A percentile compares a stretch with the other conserved stretches of the same genome.
Conservation (phyloP, 2,329 filamentous ascomycete species). For the Trichoderma harzianum region DNA sequence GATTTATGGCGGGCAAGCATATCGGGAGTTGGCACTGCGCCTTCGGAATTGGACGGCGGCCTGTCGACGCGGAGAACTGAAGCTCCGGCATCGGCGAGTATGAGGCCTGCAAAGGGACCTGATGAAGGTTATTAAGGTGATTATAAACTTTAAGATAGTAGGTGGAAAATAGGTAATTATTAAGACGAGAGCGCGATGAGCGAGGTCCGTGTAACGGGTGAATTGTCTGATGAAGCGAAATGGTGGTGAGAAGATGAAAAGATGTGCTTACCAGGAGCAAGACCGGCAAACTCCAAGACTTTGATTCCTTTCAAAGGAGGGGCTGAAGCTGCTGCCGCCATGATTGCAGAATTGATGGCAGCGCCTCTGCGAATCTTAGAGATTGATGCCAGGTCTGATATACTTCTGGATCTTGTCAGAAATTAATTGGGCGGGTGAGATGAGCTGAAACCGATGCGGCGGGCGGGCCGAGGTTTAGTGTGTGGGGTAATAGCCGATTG, state of each 20-base stretch:
- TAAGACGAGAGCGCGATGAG: not conserved
- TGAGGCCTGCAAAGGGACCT: conserved; percentile 86
- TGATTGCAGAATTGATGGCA: not conserved
- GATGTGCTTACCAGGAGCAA: conserved; percentile 53
- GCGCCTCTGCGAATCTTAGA: not conserved
- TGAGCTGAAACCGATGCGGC: conserved; percentile 1
- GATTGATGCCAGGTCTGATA: not conserved
- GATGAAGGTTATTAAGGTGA: not conserved
- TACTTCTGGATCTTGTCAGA: not conserved
- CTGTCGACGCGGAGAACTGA: conserved; percentile 84
- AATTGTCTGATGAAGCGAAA: not conserved
- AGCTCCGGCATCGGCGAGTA: conserved; percentile 87
- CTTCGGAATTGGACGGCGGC: conserved; percentile 45
- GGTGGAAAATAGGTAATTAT: not conserved
- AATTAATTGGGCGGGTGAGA: not conserved
- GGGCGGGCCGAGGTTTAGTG: conserved; percentile 8
- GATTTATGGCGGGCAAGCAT: conserved; percentile 76
- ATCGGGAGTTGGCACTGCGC: conserved; percentile 56
- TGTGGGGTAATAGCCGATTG: conserved; percentile 13
- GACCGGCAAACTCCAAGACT: conserved; percentile 58
- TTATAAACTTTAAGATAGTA: not conserved
- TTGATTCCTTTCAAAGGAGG: conserved; percentile 49
- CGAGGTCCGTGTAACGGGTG: not conserved
- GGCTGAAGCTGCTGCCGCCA: conserved; percentile 3
- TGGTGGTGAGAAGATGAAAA: not conserved